These are phyloP conservation scores for Picochlorum sp. DNA, from an alignment of 139 green algal genomes.

Conservation along the genomic window DNA sequence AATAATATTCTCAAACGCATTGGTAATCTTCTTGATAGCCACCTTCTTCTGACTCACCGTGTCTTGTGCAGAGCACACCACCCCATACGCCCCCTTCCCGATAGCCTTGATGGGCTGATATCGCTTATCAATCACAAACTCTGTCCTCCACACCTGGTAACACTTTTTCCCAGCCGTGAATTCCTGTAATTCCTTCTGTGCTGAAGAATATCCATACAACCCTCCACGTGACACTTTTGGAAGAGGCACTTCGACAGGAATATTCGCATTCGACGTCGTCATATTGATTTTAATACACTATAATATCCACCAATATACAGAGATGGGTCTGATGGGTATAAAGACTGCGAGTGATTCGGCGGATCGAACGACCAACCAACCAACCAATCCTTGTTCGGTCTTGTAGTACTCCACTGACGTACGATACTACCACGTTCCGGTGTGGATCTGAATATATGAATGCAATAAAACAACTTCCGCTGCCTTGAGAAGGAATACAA, in stretches of 20 bases:
- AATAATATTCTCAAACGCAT: constrained; percentile 92
- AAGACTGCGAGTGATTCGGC: too few species aligned
- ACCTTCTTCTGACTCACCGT: constrained; percentile 67
- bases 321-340: too few species aligned
- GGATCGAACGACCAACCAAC: too few species aligned
- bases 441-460: too few species aligned
- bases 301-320: too few species aligned
- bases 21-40: constrained; percentile 96
- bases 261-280: not conserved
- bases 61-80: constrained; percentile 91
- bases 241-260: constrained; percentile 6
- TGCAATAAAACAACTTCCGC: too few species aligned
- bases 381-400: too few species aligned
- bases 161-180: constrained; percentile 58
- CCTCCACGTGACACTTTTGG: not conserved
- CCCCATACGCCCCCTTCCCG: constrained; percentile 94
- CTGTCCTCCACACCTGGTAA: constrained; percentile 76
- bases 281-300: not conserved
- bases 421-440: too few species aligned
- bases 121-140: constrained; percentile 89
- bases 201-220: constrained; percentile 45
- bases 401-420: too few species aligned
- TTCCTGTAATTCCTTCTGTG: constrained; percentile 57
- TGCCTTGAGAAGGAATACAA: too few species aligned
- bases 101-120: constrained; percentile 71